Conservation (phyloP, 495 filamentous ascomycete genomes). For the Aspergillus carlsbadensis region DNA sequence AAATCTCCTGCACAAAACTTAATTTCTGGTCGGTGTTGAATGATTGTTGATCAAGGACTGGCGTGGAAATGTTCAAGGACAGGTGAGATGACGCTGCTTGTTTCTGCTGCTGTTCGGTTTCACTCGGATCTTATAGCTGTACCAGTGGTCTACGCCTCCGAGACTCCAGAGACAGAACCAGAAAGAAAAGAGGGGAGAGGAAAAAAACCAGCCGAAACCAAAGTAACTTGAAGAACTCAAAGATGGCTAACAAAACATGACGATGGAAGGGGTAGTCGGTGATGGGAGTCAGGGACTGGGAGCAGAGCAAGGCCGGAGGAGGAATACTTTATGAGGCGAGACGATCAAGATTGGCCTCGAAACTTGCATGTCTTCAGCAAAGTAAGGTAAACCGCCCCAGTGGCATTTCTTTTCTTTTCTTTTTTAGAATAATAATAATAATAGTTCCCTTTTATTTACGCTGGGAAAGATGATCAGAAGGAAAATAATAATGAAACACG, state of each 20-base stretch:
- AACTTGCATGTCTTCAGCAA: conserved; percentile 4
- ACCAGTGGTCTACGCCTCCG: no score
- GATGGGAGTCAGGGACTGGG: background rate
- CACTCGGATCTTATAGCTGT: no score
- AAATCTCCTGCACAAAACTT: conserved; percentile 7
- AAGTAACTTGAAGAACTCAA: background rate
- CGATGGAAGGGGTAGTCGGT: conserved; percentile 4
- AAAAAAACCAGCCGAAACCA: background rate
- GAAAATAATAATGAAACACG: background rate
- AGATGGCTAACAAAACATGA: background rate
- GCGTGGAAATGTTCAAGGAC: background rate
- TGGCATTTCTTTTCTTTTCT: conserved; percentile 3
- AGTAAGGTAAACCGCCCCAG: conserved; percentile 8
- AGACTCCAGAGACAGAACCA: background rate
- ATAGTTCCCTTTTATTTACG: conserved; percentile 15
- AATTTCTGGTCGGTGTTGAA: background rate
- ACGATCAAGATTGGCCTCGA: conserved; percentile 13
- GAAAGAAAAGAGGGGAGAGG: conserved; percentile 9
- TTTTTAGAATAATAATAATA: conserved; percentile 8
- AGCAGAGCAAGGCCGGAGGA: conserved; percentile 1
- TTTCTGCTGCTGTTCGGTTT: conserved; percentile 1
- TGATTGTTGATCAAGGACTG: conserved; percentile 3
- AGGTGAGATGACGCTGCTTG: conserved; percentile 4
- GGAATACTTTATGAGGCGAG: conserved; percentile 12
- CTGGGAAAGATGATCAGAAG: conserved; percentile 2